A percentile compares a stretch with the other conserved stretches of the same genome.
Evolutionary conservation across 1,284 basidiomycete species (phyloP).

Genomic region (Xerocomus cyaneibrunnescens): DNA sequence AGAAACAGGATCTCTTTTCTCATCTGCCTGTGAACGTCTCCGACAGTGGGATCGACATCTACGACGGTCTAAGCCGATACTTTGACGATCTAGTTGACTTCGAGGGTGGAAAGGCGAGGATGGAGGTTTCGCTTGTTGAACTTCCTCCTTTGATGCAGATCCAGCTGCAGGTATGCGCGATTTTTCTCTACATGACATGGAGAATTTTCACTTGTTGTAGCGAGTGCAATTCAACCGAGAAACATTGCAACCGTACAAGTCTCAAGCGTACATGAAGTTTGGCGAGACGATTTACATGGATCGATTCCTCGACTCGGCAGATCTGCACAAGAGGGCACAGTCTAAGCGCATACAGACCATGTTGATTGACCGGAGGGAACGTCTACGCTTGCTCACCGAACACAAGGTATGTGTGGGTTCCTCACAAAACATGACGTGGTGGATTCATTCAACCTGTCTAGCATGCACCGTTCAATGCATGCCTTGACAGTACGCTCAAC

Average conservation of each 20-base stretch:
- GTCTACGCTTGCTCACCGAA: conserved; percentile 65
- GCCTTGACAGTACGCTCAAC: conserved; percentile 51
- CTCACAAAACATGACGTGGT: background rate
- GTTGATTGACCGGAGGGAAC: conserved; percentile 61
- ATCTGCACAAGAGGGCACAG: conserved; percentile 66
- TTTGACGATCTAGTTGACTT: conserved; percentile 92
- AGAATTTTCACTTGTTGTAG: conserved; percentile 40
- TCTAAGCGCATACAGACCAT: conserved; percentile 70
- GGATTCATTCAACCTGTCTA: conserved; percentile 26
- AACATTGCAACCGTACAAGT: conserved; percentile 89
- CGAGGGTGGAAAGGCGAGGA: conserved; percentile 81
- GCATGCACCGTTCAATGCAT: conserved; percentile 57
- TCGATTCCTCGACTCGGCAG: conserved; percentile 81
- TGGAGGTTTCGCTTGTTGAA: conserved; percentile 86
- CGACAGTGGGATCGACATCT: conserved; percentile 85
- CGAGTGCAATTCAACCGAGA: conserved; percentile 96
- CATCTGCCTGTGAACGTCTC: conserved; percentile 93
- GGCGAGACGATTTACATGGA: conserved; percentile 88
- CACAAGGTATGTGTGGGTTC: conserved; percentile 54
- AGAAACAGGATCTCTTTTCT: conserved; percentile 90
- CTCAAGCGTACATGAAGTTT: conserved; percentile 93
- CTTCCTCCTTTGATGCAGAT: conserved; percentile 92
- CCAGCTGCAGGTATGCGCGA: conserved; percentile 76
- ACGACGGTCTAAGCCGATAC: conserved; percentile 91
- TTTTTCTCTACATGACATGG: background rate